A percentile compares a stretch with the other conserved stretches of the same genome.
Conservation (phyloP, 2,329 filamentous ascomycete species). For the Colletotrichum sp. region DNA sequence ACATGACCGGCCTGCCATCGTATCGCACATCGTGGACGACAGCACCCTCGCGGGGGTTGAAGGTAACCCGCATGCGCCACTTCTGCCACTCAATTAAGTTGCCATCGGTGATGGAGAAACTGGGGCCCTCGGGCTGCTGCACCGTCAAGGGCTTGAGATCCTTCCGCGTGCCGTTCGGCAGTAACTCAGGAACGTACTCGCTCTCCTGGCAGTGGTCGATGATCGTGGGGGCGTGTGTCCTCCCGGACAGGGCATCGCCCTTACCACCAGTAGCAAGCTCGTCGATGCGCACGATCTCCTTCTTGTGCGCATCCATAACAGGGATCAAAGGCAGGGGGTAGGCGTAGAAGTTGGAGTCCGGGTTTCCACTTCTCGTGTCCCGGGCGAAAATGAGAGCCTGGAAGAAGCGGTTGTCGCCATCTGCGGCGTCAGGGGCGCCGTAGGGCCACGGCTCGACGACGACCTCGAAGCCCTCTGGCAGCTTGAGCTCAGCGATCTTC, state of each 20-base stretch:
- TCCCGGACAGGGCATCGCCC: slow-evolving; percentile 24
- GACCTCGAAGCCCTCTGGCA: slow-evolving; percentile 37
- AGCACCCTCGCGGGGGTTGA: slow-evolving; percentile 63
- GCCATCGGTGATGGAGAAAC: slow-evolving; percentile 54
- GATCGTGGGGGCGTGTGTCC: slow-evolving; percentile 20
- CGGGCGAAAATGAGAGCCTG: slow-evolving; percentile 37
- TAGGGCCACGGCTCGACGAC: slow-evolving; percentile 50
- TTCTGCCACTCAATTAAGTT: slow-evolving; percentile 51
- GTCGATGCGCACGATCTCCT: slow-evolving; percentile 37
- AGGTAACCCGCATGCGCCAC: slow-evolving; percentile 65
- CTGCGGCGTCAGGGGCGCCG: slow-evolving; percentile 31
- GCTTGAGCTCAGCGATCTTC: slow-evolving; percentile 30
- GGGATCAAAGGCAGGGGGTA: slow-evolving; percentile 53
- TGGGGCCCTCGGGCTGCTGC: slow-evolving; percentile 64
- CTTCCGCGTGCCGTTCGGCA: slow-evolving; percentile 43
- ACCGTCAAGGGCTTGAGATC: slow-evolving; percentile 67
- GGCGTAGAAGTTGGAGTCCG: slow-evolving; percentile 55
- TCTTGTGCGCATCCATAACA: slow-evolving; percentile 37
- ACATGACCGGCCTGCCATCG: slow-evolving; percentile 60
- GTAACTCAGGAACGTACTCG: slow-evolving; percentile 49
- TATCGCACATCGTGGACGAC: slow-evolving; percentile 65
- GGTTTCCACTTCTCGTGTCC: slow-evolving; percentile 32
- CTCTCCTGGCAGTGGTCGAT: slow-evolving; percentile 35
- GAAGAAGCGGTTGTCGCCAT: slow-evolving; percentile 35
- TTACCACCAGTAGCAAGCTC: slow-evolving; percentile 37